Evolutionary conservation across 257 asterid species (phyloP).

Genomic region (Paulownia fortunei): DNA sequence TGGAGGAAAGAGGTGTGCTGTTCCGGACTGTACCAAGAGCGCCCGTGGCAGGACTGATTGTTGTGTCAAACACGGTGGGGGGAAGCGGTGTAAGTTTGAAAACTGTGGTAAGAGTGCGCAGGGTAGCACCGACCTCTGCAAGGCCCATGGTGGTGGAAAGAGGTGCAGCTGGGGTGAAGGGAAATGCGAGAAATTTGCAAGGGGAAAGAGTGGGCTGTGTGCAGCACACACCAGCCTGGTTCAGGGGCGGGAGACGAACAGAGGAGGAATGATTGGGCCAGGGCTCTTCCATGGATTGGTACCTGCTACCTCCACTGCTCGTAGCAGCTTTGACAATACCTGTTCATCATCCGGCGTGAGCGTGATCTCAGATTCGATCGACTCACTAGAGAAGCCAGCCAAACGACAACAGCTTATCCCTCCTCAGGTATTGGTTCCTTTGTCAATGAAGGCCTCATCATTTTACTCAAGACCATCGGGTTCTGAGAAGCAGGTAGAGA

Average conservation of each 20-base stretch:
- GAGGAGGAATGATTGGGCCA: slow-evolving; percentile 71
- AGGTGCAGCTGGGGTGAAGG: slow-evolving; percentile 85
- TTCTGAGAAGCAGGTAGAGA: slow-evolving; percentile 40
- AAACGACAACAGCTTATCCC: slow-evolving; percentile 63
- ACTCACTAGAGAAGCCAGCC: slow-evolving; percentile 47
- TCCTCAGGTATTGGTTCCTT: slow-evolving; percentile 78
- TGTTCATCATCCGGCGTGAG: slow-evolving; percentile 59
- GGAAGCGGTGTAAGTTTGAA: slow-evolving; percentile 74
- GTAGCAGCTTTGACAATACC: slow-evolving; percentile 43
- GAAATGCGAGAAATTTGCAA: slow-evolving; percentile 83
- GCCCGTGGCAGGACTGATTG: slow-evolving; percentile 92
- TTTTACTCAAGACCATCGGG: slow-evolving; percentile 28
- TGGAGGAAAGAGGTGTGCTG: slow-evolving; percentile 85
- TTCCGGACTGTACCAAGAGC: slow-evolving; percentile 79
- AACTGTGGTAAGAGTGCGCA: slow-evolving; percentile 89
- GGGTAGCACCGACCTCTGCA: slow-evolving; percentile 91
- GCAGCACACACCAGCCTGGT: slow-evolving; percentile 80
- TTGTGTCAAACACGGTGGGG: slow-evolving; percentile 93
- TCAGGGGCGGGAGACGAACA: slow-evolving; percentile 51
- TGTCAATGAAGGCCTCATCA: slow-evolving; percentile 66
- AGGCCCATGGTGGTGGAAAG: slow-evolving; percentile 97
- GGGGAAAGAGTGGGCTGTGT: slow-evolving; percentile 88
- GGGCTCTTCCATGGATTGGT: slow-evolving; percentile 82
- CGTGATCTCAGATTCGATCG: slow-evolving; percentile 54
- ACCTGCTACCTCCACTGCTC: slow-evolving; percentile 41